These are phyloP conservation scores for Clarireedia paspali DNA, from an alignment of 2,329 filamentous ascomycete species.

Conservation along the genomic window DNA sequence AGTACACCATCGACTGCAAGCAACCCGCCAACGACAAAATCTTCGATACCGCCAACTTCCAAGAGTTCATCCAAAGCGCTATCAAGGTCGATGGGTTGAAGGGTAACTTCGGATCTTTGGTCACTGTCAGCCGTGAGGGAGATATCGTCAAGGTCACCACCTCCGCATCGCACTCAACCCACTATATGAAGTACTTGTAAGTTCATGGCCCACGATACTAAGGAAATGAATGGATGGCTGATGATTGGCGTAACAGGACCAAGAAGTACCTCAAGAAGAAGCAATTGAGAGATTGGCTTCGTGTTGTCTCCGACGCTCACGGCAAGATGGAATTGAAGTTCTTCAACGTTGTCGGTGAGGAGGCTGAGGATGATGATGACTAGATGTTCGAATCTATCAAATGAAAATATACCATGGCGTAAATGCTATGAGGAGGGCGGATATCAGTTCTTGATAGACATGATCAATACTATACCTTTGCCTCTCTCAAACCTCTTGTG, in stretches of 20 bases:
- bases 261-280: conserved; percentile 99
- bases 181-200: conserved; percentile 99
- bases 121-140: conserved; percentile 82
- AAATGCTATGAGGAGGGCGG: background rate
- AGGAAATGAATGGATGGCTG: conserved; percentile 13
- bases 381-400: conserved; percentile 45
- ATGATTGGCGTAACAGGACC: conserved; percentile 51
- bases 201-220: conserved; percentile 32
- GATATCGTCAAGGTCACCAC: conserved; percentile 96
- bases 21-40: conserved; percentile 99
- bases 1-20: conserved; percentile 99
- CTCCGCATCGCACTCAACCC: conserved; percentile 95
- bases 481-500: no score
- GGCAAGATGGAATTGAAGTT: conserved; percentile 99
- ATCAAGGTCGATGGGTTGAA: conserved; percentile 99
- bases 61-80: conserved; percentile 99
- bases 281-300: conserved; percentile 99
- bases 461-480: no score
- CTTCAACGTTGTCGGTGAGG: conserved; percentile 99
- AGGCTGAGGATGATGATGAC: conserved; percentile 96
- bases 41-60: conserved; percentile 97
- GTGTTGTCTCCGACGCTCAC: conserved; percentile 95
- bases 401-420: background rate
- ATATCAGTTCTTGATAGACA: no score
- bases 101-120: conserved; percentile 91